Evolutionary conservation across 108 stramenopile species (phyloP).

Genomic region (Conticribra weissflogii): DNA sequence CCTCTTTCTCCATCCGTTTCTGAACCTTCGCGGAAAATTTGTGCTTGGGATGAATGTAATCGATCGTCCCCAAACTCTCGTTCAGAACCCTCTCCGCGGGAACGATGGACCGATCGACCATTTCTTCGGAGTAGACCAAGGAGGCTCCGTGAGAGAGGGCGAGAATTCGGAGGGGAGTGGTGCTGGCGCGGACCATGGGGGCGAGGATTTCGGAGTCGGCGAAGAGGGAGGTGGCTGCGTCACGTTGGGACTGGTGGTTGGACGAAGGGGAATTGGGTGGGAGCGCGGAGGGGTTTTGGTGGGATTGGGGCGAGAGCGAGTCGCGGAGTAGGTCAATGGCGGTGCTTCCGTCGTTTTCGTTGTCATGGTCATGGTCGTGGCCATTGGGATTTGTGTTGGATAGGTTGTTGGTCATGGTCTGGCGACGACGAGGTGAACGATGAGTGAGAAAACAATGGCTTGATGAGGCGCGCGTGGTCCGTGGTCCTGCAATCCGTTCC

Average conservation of each 20-base stretch:
- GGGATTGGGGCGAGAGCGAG: constrained; percentile 5
- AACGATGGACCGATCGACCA: constrained; percentile 88
- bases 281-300: neutral
- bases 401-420: too few species aligned
- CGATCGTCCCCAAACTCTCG: constrained; percentile 75
- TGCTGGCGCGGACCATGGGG: constrained; percentile 94
- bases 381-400: neutral
- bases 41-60: constrained; percentile 73
- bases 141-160: constrained; percentile 92
- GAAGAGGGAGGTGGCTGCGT: constrained; percentile 35
- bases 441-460: too few species aligned
- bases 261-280: neutral
- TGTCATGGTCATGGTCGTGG: neutral
- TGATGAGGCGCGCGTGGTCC: too few species aligned
- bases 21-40: constrained; percentile 59
- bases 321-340: neutral
- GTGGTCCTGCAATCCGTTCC: too few species aligned
- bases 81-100: constrained; percentile 72
- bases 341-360: neutral
- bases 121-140: constrained; percentile 93
- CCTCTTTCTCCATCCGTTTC: constrained; percentile 48
- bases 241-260: constrained; percentile 18
- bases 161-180: constrained; percentile 88
- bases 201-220: constrained; percentile 62
- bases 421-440: too few species aligned